Conservation (phyloP, 78 protist genomes). For the Protostelium mycophagum region DNA sequence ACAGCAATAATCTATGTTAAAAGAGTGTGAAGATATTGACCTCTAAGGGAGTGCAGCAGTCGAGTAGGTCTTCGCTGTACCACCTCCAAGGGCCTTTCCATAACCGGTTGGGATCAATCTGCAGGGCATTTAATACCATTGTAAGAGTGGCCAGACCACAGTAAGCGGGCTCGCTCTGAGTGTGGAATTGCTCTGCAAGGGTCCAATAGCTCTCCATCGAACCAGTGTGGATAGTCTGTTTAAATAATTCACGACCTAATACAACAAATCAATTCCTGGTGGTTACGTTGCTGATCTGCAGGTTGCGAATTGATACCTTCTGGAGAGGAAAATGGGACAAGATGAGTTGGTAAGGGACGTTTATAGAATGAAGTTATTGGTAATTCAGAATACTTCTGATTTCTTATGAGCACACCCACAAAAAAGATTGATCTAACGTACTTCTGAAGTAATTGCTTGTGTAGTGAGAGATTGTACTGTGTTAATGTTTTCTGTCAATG, state of each 20-base stretch:
- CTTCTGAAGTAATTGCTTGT: too few species aligned
- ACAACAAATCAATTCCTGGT: too few species aligned
- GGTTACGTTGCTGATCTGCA: background rate
- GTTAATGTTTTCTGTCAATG: too few species aligned
- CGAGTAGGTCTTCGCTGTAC: slow-evolving; percentile 77
- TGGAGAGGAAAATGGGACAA: background rate
- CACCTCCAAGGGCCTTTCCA: slow-evolving; percentile 92
- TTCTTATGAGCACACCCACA: too few species aligned
- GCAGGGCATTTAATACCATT: slow-evolving; percentile 81
- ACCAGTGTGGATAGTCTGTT: slow-evolving; percentile 46
- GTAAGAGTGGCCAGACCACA: slow-evolving; percentile 82
- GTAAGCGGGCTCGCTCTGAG: slow-evolving; percentile 72
- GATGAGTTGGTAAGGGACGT: background rate
- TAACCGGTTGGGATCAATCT: slow-evolving; percentile 66
- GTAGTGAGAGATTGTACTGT: too few species aligned
- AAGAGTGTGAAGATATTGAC: background rate
- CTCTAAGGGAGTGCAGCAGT: slow-evolving; percentile 73
- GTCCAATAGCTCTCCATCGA: slow-evolving; percentile 67
- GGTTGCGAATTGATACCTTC: background rate
- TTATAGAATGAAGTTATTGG: background rate
- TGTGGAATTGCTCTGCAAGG: slow-evolving; percentile 63
- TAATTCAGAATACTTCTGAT: too few species aligned
- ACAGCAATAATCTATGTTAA: background rate
- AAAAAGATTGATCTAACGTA: too few species aligned
- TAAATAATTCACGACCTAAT: background rate